Evolutionary conservation across 495 filamentous ascomycete species (phyloP).

Genomic region (Penicillium cataractarum): DNA sequence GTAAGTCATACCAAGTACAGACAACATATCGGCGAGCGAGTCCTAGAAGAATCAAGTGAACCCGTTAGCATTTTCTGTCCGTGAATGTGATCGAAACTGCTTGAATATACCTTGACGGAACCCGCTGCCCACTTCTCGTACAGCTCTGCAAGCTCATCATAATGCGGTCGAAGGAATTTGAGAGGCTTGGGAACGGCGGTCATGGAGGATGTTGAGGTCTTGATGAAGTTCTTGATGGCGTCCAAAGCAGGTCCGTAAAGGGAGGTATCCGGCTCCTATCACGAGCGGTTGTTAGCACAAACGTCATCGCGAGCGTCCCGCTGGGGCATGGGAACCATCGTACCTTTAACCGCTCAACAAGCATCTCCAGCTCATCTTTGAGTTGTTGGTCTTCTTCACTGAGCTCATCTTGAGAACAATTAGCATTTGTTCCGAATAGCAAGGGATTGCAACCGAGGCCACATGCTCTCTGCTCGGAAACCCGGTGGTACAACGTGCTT

Average conservation of each 20-base stretch:
- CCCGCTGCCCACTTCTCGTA: slow-evolving; percentile 88
- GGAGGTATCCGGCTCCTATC: slow-evolving; percentile 78
- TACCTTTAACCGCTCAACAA: slow-evolving; percentile 93
- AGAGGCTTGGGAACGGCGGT: slow-evolving; percentile 97
- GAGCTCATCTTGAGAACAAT: slow-evolving; percentile 70
- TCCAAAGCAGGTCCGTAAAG: slow-evolving; percentile 93
- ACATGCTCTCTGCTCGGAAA: slow-evolving; percentile 16
- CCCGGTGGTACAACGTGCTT: slow-evolving; percentile 2
- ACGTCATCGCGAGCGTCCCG: slow-evolving; percentile 25
- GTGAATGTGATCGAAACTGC: background rate
- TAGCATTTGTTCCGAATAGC: slow-evolving; percentile 16
- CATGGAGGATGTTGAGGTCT: slow-evolving; percentile 98
- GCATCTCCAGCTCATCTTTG: slow-evolving; percentile 97
- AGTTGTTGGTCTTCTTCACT: slow-evolving; percentile 98
- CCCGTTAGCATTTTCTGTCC: background rate
- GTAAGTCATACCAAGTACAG: slow-evolving; percentile 98
- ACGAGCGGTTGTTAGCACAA: slow-evolving; percentile 26
- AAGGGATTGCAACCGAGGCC: slow-evolving; percentile 6
- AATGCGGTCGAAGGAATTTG: slow-evolving; percentile 96
- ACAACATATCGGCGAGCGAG: slow-evolving; percentile 91
- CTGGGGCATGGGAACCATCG: slow-evolving; percentile 21
- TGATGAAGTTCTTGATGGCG: slow-evolving; percentile 95
- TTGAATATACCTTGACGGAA: slow-evolving; percentile 69
- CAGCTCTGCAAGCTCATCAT: slow-evolving; percentile 77
- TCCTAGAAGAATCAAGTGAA: slow-evolving; percentile 44